A percentile compares a stretch with the other conserved stretches of the same genome.
Conservation (phyloP, 257 asterid genomes). For the Nicotiana knightiana region DNA sequence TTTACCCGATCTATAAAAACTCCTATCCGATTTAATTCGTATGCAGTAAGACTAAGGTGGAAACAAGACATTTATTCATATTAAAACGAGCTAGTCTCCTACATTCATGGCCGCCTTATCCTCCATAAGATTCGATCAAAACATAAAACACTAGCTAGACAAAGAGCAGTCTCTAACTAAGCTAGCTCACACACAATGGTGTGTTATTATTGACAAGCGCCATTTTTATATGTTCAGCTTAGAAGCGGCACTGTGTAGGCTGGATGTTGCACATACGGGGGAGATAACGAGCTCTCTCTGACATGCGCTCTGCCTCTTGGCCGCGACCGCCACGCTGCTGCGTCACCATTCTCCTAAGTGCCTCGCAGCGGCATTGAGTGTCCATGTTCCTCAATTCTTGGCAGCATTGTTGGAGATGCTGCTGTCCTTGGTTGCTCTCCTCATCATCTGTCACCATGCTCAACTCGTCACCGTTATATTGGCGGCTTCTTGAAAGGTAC, state of each 20-base stretch:
- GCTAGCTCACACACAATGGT: not conserved
- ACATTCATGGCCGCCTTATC: not conserved
- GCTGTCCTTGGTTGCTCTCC: not conserved
- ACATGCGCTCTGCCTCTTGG: not conserved
- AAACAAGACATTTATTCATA: not conserved
- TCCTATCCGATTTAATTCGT: no score
- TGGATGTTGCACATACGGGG: constrained; percentile 9
- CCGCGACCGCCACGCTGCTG: not conserved
- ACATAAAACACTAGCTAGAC: not conserved
- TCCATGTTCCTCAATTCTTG: not conserved
- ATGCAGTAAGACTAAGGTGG: not conserved
- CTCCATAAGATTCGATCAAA: no score
- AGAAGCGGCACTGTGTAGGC: constrained; percentile 4
- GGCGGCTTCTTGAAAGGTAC: not conserved
- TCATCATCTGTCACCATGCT: not conserved
- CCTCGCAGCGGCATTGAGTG: not conserved
- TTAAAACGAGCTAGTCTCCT: not conserved
- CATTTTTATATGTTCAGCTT: no score
- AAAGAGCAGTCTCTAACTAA: no score
- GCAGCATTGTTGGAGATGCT: constrained; percentile 15
- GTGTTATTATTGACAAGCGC: not conserved
- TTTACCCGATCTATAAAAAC: no score
- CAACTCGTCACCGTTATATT: not conserved
- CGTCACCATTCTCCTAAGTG: not conserved
- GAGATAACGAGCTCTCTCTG: not conserved